Evolutionary conservation across 805 yeast genomes (phyloP), one percentile per base, ranked within the genome.

Genomic region (Candida ficus): DNA sequence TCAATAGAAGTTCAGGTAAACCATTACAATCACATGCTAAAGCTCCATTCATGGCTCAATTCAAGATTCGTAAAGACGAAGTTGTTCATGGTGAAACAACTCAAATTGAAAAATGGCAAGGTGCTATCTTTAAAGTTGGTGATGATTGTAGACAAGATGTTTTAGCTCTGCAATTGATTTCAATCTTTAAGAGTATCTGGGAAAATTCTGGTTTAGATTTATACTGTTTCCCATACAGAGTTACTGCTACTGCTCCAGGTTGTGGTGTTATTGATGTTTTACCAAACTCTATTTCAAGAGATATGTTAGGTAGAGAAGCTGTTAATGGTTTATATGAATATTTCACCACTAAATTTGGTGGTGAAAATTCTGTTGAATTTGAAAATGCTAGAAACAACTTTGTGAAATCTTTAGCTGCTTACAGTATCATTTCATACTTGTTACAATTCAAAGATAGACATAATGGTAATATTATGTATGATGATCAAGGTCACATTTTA

Each of bases 121-220:
- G 95, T 57, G 99, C 99, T 12, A 95, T 93, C 60, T 93, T 93
- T 75, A 93, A 93, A 63, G 99, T 93, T 41, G 99, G 99, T 45
- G 99, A 93, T 66, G 99, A 93, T 64, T 91, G 98, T 68, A 76
- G 99, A 52, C 99, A 93, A 63, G 99, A 93, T 64, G 91, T 93
- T 37, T 72, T 93, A 50, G 97, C 96, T 0, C 68, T 93, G 43
- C 99, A 93, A 59, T 69, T 93, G 56, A 83, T 95, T 43, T 83
- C 96, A 4, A 80, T 93, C 28, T 93, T 95, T 71, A 75, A 95
- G 53, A 80, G 91, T 33, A 86, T 93, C 38, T 93, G 96, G 95
- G 76, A 78, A 46, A 75, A 78, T 48, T 79, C 85, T 11, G 98
- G 98, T 1, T 69, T 93, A 46, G 98, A 93, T 60, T 75, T 91